Evolutionary conservation across 176 grass and related monocot species (phyloP), one percentile per base, ranked within the genome.

Genomic region (Oryza rufipogon): DNA sequence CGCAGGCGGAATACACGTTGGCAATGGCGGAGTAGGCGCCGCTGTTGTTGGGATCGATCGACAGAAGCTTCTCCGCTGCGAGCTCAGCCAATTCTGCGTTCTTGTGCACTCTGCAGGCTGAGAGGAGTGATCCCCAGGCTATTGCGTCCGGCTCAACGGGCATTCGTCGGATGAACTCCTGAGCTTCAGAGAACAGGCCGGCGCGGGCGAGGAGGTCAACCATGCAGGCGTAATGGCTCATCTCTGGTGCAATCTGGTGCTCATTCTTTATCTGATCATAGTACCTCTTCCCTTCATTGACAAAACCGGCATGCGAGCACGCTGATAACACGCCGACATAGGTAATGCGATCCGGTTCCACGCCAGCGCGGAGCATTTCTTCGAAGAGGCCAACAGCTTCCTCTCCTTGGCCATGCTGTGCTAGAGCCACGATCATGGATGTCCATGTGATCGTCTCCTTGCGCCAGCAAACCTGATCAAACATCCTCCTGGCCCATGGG

Each of bases 1-100:
- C 96, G 76, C 96, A 95, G 76, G 89, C 93, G 67, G 96, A 95
- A 68, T 98, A 98, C 70, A 95, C 91, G n/a, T 98, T 98, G 48
- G 87, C 91, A 70, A 98, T 85, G 5, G 91, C 93, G 13, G 95
- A 90, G 87, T 98, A 95, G 63, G 92, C 95, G 0, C 95, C 92
- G 15, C 92, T 87, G 69, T 98, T 95, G 10, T 66, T 71, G 0
- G 95, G 95, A 83, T 98, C 92, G 51, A 88, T 71, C 4, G 80
- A 70, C 78, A 98, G 44, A 14, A 95, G 73, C 83, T 84, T 98
- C 79, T 91, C 87, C 5, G 95, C 95, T 0, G 92, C 92, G 2
- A 89, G 56, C 67, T 93, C 86, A 5, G 95, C 95, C 32, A 98
- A 23, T 4, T 95, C 83, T 34, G 91, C 85, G 78, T 93, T 88